Evolutionary conservation across 2,329 filamentous ascomycete genomes (phyloP), one percentile per base, ranked within the genome.

Genomic region (Colletotrichum spinosum): DNA sequence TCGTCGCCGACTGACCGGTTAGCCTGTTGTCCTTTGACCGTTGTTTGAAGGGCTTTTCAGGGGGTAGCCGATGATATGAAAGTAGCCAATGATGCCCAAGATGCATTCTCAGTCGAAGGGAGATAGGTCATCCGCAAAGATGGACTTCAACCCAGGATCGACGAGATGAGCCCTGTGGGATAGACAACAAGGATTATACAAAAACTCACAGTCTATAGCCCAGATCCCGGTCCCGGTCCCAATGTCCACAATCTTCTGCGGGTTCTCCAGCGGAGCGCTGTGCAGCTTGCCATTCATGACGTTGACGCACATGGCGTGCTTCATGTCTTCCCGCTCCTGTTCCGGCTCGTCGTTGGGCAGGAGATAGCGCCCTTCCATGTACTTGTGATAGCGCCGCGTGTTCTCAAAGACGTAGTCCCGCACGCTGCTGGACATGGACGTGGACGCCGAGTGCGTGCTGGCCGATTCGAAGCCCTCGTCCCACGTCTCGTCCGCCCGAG

Each of bases 171-270:
- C 17, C 17, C 3, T 17, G 17, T 17, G 17, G 17, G 17, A 17
- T 17, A 17, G 17, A 3, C 17, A 17, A 17, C 17, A 17, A 17
- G 17, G 17, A 17, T 17, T 17, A 17, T 3, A 17, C 17, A 17
- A 17, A 2, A 17, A 65, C 73, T 34, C 69, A 77, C 75, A 68
- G 58, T 81, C 79, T 11, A 82, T 79, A 2, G 79, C 79, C 80
- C 80, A 82, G 8, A 81, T 77, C 0, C 80, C 80, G 2, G 80
- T 82, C 0, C 80, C 80, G 0, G 80, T 81, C 1, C 80, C 80
- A 4, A 82, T 60, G 66, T 83, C 80, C 10, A 80, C 72, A 57
- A 83, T 79, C 69, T 75, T 80, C 44, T 80, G 74, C 6, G 79
- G 79, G 48, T 76, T 68, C 8, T 70, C 68, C 34, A 76, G 69